Evolutionary conservation across 2,329 filamentous ascomycete species (phyloP).

Genomic region (Apiospora koreana): DNA sequence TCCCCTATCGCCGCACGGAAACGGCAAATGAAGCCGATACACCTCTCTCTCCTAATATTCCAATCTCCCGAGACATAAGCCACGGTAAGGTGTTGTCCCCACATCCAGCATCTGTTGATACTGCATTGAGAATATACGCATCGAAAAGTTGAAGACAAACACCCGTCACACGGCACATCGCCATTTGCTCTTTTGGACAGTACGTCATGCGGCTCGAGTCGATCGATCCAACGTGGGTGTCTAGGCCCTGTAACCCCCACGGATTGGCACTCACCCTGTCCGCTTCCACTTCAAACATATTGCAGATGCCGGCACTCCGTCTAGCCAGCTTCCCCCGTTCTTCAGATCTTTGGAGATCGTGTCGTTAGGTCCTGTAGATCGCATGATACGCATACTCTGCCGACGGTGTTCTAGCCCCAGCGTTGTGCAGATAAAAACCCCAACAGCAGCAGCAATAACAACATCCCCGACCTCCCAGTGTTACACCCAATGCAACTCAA

Average conservation of each 20-base stretch:
- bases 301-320: conserved; percentile 26
- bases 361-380: neutral
- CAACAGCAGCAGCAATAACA: neutral
- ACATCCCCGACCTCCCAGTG: neutral
- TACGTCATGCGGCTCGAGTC: neutral
- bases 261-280: conserved; percentile 20
- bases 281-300: conserved; percentile 30
- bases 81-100: neutral
- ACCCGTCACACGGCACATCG: too few relatives aligned
- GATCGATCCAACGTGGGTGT: neutral
- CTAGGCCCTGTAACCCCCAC: conserved; percentile 20
- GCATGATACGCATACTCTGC: neutral
- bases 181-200: neutral
- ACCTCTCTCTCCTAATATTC: neutral
- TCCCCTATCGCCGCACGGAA: too few relatives aligned
- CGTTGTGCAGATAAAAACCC: neutral
- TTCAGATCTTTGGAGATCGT: conserved; percentile 18
- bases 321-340: conserved; percentile 15
- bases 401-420: neutral
- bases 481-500: neutral
- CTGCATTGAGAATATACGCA: neutral
- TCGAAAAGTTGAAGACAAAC: neutral
- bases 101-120: neutral
- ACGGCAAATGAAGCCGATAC: too few relatives aligned
- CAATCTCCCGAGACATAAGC: neutral